Evolutionary conservation across 2,329 filamentous ascomycete genomes (phyloP).

Genomic region (Pleurostoma richardsiae): DNA sequence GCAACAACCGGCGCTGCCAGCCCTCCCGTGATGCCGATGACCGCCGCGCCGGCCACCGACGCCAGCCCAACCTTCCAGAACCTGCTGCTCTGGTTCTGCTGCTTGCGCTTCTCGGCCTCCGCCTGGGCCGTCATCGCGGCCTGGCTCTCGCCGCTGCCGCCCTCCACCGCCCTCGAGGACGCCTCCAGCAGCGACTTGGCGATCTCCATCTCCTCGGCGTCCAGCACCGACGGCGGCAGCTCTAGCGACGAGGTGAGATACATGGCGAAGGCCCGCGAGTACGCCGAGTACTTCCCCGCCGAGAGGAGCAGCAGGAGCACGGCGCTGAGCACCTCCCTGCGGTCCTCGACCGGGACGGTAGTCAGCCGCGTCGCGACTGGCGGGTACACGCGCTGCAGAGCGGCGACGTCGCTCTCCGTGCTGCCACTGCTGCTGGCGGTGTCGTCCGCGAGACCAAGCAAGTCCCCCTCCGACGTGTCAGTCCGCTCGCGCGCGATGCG

Average conservation of each 20-base stretch:
- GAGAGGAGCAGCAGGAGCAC: conserved; percentile 66
- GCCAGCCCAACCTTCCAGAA: conserved; percentile 91
- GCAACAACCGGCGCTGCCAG: conserved; percentile 86
- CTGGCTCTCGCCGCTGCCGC: conserved; percentile 49
- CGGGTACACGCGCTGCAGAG: conserved; percentile 46
- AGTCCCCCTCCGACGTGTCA: conserved; percentile 27
- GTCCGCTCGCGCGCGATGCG: conserved; percentile 30
- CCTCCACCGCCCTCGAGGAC: conserved; percentile 17
- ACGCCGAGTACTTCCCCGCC: conserved; percentile 67
- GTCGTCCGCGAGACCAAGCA: conserved; percentile 25
- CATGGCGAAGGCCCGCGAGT: conserved; percentile 65
- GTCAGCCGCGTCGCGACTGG: conserved; percentile 49
- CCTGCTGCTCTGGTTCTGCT: conserved; percentile 64
- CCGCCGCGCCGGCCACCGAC: conserved; percentile 78
- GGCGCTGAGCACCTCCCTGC: conserved; percentile 62
- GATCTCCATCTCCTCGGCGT: conserved; percentile 68
- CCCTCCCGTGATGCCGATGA: conserved; percentile 89
- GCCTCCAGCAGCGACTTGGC: conserved; percentile 70
- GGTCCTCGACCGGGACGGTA: conserved; percentile 52
- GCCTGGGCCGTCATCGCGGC: conserved; percentile 63
- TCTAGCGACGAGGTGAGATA: conserved; percentile 63
- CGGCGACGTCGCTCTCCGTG: conserved; percentile 31
- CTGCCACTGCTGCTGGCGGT: conserved; percentile 12
- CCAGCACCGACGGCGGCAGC: conserved; percentile 56
- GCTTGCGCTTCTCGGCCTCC: conserved; percentile 67